Conservation (phyloP, 75 land plant genomes). For the Pseudotsuga menziesii region DNA sequence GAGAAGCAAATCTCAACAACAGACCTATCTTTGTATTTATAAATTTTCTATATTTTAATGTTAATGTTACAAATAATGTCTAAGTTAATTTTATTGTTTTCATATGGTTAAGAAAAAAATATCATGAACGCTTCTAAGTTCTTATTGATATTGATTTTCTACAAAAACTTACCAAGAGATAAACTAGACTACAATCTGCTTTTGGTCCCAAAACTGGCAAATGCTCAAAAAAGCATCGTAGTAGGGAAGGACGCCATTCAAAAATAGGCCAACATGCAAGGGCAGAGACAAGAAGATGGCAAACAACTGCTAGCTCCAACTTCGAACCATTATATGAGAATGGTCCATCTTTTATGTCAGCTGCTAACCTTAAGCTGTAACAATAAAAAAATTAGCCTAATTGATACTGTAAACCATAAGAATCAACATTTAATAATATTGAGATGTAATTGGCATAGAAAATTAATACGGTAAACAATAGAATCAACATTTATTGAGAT, state of each 20-base stretch:
- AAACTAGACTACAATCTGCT: constrained; percentile 74
- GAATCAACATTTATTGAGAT: no score
- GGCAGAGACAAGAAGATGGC: constrained; percentile 71
- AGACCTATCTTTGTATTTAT: no score
- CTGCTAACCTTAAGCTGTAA: constrained; percentile 57
- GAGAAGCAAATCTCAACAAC: no score
- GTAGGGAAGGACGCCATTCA: constrained; percentile 80
- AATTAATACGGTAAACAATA: no score
- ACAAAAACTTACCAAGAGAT: constrained; percentile 55
- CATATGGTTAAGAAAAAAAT: no score
- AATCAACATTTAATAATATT: no score
- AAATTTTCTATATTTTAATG: no score
- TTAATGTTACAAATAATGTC: no score
- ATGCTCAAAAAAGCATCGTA: constrained; percentile 53
- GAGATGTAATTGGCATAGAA: no score
- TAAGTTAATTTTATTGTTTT: no score
- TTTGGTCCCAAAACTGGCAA: constrained; percentile 67
- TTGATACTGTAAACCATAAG: background rate
- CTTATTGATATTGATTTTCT: no score
- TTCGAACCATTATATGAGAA: constrained; percentile 44
- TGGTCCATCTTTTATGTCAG: constrained; percentile 57
- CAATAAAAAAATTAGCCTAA: background rate
- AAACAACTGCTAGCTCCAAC: constrained; percentile 62
- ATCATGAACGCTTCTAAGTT: no score
- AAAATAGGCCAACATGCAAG: constrained; percentile 84